Evolutionary conservation across 2,329 filamentous ascomycete genomes (phyloP).

Genomic region (Monosporascus sp.): DNA sequence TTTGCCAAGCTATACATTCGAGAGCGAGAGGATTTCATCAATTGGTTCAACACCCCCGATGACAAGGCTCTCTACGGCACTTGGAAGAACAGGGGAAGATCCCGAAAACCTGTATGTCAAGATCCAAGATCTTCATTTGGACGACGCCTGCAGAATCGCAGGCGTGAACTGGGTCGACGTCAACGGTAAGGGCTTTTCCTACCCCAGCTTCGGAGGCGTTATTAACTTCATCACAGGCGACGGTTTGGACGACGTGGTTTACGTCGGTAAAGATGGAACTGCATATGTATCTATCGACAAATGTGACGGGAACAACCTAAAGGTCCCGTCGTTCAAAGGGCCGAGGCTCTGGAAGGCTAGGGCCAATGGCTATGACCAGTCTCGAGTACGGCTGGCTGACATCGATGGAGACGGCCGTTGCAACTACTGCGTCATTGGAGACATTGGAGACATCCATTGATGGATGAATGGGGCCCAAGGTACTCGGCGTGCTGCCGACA

Average conservation of each 20-base stretch:
- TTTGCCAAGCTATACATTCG: slow-evolving; percentile 15
- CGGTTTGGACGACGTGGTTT: slow-evolving; percentile 27
- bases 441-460: slow-evolving; percentile 21
- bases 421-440: slow-evolving; percentile 27
- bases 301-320: slow-evolving; percentile 9
- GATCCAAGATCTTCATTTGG: slow-evolving; percentile 9
- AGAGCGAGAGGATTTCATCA: slow-evolving; percentile 17
- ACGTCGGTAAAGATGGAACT: slow-evolving; percentile 17
- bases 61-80: slow-evolving; percentile 9
- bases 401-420: slow-evolving; percentile 27
- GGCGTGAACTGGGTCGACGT: slow-evolving; percentile 9
- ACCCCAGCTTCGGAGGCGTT: no score
- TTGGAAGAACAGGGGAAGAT: slow-evolving; percentile 6
- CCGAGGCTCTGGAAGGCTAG: slow-evolving; percentile 13
- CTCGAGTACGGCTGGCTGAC: slow-evolving; percentile 25
- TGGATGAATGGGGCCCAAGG: slow-evolving; percentile 28
- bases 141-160: slow-evolving; percentile 1
- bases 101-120: slow-evolving; percentile 9
- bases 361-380: slow-evolving; percentile 4
- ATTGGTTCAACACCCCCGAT: slow-evolving; percentile 23
- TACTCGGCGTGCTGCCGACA: no score
- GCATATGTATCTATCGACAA: slow-evolving; percentile 13
- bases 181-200: no score
- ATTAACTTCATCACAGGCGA: no score
- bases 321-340: slow-evolving; percentile 15